These are phyloP conservation scores for Trichoderma aggressivum DNA, from an alignment of 2,329 filamentous ascomycete genomes.

Conservation along the genomic window DNA sequence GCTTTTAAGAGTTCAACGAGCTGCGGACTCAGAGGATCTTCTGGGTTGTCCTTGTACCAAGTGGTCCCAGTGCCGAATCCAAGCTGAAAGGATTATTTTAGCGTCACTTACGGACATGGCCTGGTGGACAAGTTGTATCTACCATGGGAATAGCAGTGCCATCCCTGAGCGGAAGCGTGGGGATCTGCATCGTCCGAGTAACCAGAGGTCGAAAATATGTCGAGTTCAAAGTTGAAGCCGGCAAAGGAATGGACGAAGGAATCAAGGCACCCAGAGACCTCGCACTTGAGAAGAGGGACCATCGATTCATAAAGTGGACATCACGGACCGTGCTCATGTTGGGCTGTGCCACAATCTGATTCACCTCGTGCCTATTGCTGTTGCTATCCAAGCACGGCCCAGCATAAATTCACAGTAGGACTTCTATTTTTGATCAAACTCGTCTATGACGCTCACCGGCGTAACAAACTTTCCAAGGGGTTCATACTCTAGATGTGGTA, in stretches of 20 bases:
- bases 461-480: background rate
- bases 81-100: background rate
- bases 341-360: background rate
- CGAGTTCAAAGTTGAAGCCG: background rate
- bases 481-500: background rate
- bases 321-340: background rate
- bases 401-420: background rate
- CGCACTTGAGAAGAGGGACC: background rate
- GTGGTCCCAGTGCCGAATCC: background rate
- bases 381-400: background rate
- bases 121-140: background rate
- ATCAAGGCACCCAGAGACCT: background rate
- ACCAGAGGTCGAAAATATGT: background rate
- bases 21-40: background rate
- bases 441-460: background rate
- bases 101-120: background rate
- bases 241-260: background rate
- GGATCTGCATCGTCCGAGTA: background rate
- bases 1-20: background rate
- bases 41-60: background rate
- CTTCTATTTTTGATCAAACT: background rate
- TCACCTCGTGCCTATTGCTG: background rate
- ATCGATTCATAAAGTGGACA: background rate
- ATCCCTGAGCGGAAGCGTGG: background rate
- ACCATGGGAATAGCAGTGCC: background rate